Percentiles rank a stretch among this genome's conserved stretches.
These are phyloP conservation scores for Venturia pyrina DNA, from an alignment of 2,329 filamentous ascomycete genomes.

Conservation along the genomic window DNA sequence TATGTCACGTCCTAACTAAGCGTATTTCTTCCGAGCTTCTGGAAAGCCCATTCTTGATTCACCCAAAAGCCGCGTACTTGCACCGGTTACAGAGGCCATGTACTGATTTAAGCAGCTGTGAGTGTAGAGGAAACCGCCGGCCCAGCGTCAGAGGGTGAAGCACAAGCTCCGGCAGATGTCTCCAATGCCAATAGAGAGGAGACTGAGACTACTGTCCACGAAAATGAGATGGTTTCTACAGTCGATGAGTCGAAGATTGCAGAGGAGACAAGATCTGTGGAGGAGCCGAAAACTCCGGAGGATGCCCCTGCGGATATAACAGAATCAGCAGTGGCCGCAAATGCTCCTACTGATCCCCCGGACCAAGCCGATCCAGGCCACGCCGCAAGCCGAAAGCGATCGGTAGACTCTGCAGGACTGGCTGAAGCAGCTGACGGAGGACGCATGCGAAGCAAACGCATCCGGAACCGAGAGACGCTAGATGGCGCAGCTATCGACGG, in stretches of 20 bases:
- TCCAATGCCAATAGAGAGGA: not conserved
- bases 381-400: constrained; percentile 41
- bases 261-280: not conserved
- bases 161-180: not conserved
- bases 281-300: not conserved
- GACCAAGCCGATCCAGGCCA: not conserved
- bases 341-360: not conserved
- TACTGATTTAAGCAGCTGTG: not conserved
- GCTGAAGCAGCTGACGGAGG: constrained; percentile 47
- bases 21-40: not conserved
- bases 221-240: not conserved
- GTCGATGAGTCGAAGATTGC: not conserved
- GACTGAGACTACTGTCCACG: not conserved
- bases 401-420: constrained; percentile 48
- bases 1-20: not conserved
- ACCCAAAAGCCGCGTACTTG: not conserved
- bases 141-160: not conserved
- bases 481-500: constrained; percentile 37
- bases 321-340: not conserved
- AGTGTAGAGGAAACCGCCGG: too few relatives aligned
- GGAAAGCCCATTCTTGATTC: not conserved
- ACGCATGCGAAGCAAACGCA: constrained; percentile 49
- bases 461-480: constrained; percentile 49
- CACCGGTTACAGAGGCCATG: not conserved
- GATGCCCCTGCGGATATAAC: not conserved